Evolutionary conservation across 352 stramenopile genomes (phyloP).

Genomic region (Globisporangium irregulare): DNA sequence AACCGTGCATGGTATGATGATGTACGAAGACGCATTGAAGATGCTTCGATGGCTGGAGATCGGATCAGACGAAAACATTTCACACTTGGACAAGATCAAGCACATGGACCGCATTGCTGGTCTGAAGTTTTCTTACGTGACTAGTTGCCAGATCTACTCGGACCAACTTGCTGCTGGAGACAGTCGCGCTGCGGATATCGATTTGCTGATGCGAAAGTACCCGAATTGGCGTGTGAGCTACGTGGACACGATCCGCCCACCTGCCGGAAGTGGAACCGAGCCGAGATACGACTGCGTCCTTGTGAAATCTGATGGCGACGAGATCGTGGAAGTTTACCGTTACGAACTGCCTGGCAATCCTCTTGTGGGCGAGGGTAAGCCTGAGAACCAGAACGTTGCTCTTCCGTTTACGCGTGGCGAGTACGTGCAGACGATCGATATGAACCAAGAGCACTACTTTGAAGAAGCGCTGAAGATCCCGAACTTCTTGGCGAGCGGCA

Average conservation of each 20-base stretch:
- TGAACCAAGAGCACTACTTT: slow-evolving; percentile 90
- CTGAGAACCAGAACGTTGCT: slow-evolving; percentile 87
- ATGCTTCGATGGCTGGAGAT: slow-evolving; percentile 89
- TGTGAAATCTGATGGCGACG: slow-evolving; percentile 77
- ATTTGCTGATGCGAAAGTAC: slow-evolving; percentile 96
- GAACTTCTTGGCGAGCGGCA: slow-evolving; percentile 82
- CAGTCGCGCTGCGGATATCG: slow-evolving; percentile 92
- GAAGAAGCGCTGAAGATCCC: slow-evolving; percentile 89
- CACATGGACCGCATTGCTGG: slow-evolving; percentile 86
- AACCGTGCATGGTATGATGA: slow-evolving; percentile 89
- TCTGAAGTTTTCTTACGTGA: slow-evolving; percentile 88
- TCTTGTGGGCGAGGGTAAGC: slow-evolving; percentile 82
- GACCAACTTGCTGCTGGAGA: slow-evolving; percentile 74
- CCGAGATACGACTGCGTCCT: slow-evolving; percentile 82
- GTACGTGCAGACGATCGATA: slow-evolving; percentile 89
- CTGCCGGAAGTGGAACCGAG: slow-evolving; percentile 53
- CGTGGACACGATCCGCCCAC: slow-evolving; percentile 81
- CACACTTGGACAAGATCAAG: slow-evolving; percentile 87
- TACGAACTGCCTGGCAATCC: slow-evolving; percentile 84
- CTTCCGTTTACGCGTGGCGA: slow-evolving; percentile 84
- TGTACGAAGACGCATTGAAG: slow-evolving; percentile 88
- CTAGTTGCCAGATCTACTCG: slow-evolving; percentile 88
- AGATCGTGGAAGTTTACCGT: slow-evolving; percentile 87
- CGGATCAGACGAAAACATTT: slow-evolving; percentile 78
- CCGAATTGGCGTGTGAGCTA: slow-evolving; percentile 92